A percentile compares a stretch with the other conserved stretches of the same genome.
Evolutionary conservation across 805 yeast species (phyloP).

Genomic region (Schizosaccharomyces cryophilus): DNA sequence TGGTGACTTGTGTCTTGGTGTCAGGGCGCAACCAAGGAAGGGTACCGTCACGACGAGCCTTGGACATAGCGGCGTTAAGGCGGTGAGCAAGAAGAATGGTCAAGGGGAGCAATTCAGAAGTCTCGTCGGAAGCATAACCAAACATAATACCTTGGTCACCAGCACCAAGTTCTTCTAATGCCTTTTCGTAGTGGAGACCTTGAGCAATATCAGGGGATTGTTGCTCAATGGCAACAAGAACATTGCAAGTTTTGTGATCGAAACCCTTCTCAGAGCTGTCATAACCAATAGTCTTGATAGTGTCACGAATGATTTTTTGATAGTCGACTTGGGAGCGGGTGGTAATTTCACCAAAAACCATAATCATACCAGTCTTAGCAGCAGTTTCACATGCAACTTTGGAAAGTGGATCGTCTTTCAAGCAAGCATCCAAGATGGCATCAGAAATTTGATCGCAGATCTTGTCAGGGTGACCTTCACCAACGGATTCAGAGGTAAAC

Average conservation of each 20-base stretch:
- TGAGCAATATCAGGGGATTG: slow-evolving; percentile 98
- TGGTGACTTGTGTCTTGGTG: slow-evolving; percentile 98
- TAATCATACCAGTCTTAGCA: slow-evolving; percentile 95
- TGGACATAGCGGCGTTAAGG: slow-evolving; percentile 88
- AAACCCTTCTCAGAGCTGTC: slow-evolving; percentile 90
- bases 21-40: slow-evolving; percentile 96
- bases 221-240: slow-evolving; percentile 95
- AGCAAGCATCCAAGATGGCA: slow-evolving; percentile 93
- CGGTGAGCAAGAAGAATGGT: slow-evolving; percentile 85
- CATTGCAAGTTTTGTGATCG: slow-evolving; percentile 98
- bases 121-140: slow-evolving; percentile 97
- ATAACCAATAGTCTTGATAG: slow-evolving; percentile 95
- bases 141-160: slow-evolving; percentile 99
- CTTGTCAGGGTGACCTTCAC: slow-evolving; percentile 39
- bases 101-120: slow-evolving; percentile 90
- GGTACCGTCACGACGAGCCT: slow-evolving; percentile 88
- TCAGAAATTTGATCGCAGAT: slow-evolving; percentile 94
- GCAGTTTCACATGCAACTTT: slow-evolving; percentile 99
- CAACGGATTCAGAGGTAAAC: slow-evolving; percentile 46
- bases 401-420: slow-evolving; percentile 83
- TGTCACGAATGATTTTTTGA: slow-evolving; percentile 94
- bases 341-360: slow-evolving; percentile 98
- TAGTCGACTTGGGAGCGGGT: slow-evolving; percentile 85
- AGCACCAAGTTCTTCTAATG: slow-evolving; percentile 91
- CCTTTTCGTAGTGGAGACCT: slow-evolving; percentile 91